Base-by-base conservation (phyloP, 768 basidiomycete species). In the Phylloporus scabripes region DNA sequence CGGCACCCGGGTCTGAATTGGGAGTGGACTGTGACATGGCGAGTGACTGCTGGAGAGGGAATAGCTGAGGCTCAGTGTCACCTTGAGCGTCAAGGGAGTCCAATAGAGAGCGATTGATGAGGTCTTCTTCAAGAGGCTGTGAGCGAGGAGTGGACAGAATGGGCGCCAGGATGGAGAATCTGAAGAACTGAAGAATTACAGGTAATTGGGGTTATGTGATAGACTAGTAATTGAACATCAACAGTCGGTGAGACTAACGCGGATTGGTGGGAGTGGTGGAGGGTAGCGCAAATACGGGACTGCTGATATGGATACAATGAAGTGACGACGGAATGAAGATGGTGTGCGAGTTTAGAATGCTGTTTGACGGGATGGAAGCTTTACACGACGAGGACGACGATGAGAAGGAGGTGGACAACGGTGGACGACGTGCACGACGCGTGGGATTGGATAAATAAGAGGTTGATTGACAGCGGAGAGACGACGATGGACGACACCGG, bases 1-100 rank as follows among this genome's bases (percentile, higher is more conserved):
- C 20, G 31, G 53, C 67, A 17, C 71, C 73, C 36, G 81, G 77
- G 42, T 80, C 78, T 4, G 80, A 72, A 54, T 76, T 74, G 8
- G 81, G 76, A 21, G 75, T 56, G 38, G 81, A 72, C 63, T 51
- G 75, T 62, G 51, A 73, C 72, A 61, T 77, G 68, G 47, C 67
- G 63, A 63, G 80, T 74, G 48, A 76, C 49, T 60, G 65, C 14
- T 55, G 56, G 26, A 56, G 23, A 15, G 60, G 56, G 5, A 51
- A 31, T 29, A 45, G 74, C 48, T 74, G 63, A 41, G 84, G 85
- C 66, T 89, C 87, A 48, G 85, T 78, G 78, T 90, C 87, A 44
- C 83, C 87, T 69, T 87, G 82, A 47, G 83, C 85, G 78, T 91
- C 82, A 63, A 92, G 78, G 36, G 83, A 85, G 68, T 87, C 88